Percentiles rank a stretch among this genome's conserved stretches.
Evolutionary conservation across 306 rosid genomes (phyloP).

Genomic region (Quillaja saponaria): DNA sequence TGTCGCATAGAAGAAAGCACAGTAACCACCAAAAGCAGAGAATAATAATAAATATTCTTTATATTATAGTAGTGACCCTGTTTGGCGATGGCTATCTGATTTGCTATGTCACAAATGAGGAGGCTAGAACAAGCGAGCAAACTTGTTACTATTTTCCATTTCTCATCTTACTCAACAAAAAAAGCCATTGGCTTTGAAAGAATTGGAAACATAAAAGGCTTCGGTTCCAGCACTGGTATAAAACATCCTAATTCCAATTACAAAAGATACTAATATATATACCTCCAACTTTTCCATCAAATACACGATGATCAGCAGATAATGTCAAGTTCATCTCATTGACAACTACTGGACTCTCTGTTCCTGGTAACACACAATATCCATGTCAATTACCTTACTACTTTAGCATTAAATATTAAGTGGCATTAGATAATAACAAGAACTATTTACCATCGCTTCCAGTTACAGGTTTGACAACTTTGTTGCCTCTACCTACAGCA

Average conservation of each 20-base stretch:
- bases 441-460: constrained; percentile 74
- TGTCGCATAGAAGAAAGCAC: neutral
- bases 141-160: constrained; percentile 10
- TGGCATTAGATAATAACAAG: constrained; percentile 18
- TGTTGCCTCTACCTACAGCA: constrained; percentile 97
- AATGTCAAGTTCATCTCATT: constrained; percentile 77
- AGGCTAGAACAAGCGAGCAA: neutral
- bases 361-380: constrained; percentile 54
- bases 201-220: no score
- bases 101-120: constrained; percentile 19
- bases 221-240: no score
- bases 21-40: neutral
- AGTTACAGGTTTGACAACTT: constrained; percentile 73
- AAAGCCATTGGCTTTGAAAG: no score
- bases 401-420: constrained; percentile 19
- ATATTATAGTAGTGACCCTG: constrained; percentile 12
- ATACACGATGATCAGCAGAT: constrained; percentile 93
- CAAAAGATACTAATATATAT: constrained; percentile 22
- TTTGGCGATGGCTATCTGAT: neutral
- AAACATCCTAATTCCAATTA: neutral
- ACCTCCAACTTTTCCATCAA: constrained; percentile 98
- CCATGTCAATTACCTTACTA: constrained; percentile 30
- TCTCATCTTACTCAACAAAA: neutral
- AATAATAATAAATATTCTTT: neutral
- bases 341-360: constrained; percentile 71